Evolutionary conservation across 1,284 basidiomycete species (phyloP).

Genomic region (Trichosporon coremiiforme): DNA sequence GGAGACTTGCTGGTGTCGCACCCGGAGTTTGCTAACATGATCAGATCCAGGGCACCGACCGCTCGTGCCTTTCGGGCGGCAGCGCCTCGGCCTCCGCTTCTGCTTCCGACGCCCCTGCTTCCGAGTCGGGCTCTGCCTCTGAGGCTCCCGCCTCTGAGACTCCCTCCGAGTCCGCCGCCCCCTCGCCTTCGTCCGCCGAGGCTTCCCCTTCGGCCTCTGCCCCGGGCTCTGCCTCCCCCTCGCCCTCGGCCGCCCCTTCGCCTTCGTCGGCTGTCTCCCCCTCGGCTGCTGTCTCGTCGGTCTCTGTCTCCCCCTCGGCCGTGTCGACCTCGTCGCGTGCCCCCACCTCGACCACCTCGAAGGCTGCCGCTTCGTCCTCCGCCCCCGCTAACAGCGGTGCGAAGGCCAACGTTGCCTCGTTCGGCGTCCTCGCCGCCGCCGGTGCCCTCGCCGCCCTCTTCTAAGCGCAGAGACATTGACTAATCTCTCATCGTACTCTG

Average conservation of each 20-base stretch:
- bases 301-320: conserved; percentile 1
- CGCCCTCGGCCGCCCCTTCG: conserved; percentile 26
- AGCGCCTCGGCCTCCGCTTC: not conserved
- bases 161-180: not conserved
- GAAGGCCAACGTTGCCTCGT: conserved; percentile 33
- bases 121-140: not conserved
- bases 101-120: not conserved
- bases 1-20: not conserved
- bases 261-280: conserved; percentile 20
- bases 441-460: conserved; percentile 44
- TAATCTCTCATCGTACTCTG: not conserved
- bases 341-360: conserved; percentile 20
- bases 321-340: conserved; percentile 22
- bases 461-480: conserved; percentile 31
- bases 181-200: conserved; percentile 2
- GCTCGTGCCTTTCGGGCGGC: conserved; percentile 11
- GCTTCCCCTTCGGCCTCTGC: not conserved
- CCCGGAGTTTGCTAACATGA: not conserved
- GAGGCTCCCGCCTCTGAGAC: conserved; percentile 5
- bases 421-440: conserved; percentile 44
- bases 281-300: conserved; percentile 21
- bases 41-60: conserved; percentile 19
- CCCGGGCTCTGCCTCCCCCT: not conserved
- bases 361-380: conserved; percentile 27
- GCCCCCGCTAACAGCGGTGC: conserved; percentile 21